Evolutionary conservation across 306 rosid species (phyloP).

Genomic region (Sicyos baderoa): DNA sequence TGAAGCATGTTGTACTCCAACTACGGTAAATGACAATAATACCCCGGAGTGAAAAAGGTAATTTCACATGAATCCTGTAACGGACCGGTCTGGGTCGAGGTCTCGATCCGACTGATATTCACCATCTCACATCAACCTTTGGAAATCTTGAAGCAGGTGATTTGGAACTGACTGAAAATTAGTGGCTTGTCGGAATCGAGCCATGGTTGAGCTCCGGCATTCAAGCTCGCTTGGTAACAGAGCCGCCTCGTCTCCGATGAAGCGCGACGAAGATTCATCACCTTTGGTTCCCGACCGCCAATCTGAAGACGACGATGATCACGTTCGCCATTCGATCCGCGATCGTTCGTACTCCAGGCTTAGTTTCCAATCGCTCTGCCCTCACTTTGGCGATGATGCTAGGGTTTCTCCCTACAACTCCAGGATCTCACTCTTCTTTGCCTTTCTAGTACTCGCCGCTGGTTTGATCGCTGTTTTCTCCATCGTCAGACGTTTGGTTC

Average conservation of each 20-base stretch:
- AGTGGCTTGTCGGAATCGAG: conserved; percentile 44
- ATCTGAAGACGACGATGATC: conserved; percentile 47
- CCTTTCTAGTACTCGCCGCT: conserved; percentile 36
- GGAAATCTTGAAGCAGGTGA: conserved; percentile 5
- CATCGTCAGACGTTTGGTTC: conserved; percentile 50
- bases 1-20: too few species aligned
- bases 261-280: conserved; percentile 66
- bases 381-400: conserved; percentile 55
- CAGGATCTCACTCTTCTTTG: conserved; percentile 54
- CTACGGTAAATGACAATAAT: too few species aligned
- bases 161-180: neutral
- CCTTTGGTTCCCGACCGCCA: conserved; percentile 47
- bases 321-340: conserved; percentile 73
- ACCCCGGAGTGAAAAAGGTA: neutral
- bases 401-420: conserved; percentile 61
- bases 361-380: conserved; percentile 39
- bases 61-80: conserved; percentile 7
- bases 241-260: conserved; percentile 72
- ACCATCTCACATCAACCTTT: conserved; percentile 17
- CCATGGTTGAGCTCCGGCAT: conserved; percentile 93
- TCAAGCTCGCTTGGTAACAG: conserved; percentile 58
- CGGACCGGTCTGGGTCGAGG: neutral
- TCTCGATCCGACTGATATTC: conserved; percentile 21
- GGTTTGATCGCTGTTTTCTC: conserved; percentile 47
- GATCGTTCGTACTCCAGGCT: conserved; percentile 46